These are phyloP conservation scores for Trichoderma guizhouense DNA, from an alignment of 2,329 filamentous ascomycete genomes.

Conservation along the genomic window DNA sequence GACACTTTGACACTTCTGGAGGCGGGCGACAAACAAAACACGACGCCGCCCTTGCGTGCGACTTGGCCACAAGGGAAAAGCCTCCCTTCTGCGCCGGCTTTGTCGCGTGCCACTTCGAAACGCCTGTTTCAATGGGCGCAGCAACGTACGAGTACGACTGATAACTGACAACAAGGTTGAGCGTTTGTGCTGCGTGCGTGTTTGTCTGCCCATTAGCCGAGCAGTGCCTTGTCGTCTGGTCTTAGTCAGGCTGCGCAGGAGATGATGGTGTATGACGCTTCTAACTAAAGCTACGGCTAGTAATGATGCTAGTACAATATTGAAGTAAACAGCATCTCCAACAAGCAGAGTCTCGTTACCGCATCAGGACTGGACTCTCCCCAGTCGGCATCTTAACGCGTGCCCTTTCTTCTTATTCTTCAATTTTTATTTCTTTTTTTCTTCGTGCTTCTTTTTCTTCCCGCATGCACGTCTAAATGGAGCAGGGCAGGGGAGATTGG, in stretches of 20 bases:
- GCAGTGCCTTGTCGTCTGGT: background rate
- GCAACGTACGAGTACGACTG: background rate
- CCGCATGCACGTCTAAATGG: background rate
- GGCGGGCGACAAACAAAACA: background rate
- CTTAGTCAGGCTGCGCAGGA: background rate
- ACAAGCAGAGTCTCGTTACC: background rate
- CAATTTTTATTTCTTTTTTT: background rate
- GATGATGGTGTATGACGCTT: background rate
- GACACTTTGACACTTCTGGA: background rate
- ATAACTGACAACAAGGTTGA: background rate
- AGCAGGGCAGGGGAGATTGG: background rate
- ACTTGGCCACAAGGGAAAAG: background rate
- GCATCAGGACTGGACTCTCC: background rate
- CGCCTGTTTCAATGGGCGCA: background rate
- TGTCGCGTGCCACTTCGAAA: background rate
- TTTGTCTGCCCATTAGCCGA: background rate
- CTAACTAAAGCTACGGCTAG: background rate
- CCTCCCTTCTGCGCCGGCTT: background rate
- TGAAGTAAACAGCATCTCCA: background rate
- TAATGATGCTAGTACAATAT: background rate
- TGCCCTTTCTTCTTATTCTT: background rate
- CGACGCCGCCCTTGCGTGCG: background rate
- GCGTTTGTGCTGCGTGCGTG: background rate
- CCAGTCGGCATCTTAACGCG: background rate
- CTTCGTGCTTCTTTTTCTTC: background rate